Percentiles rank a stretch among this genome's conserved stretches.
Evolutionary conservation across 768 basidiomycete genomes (phyloP).

Genomic region (Kwoniella pini): DNA sequence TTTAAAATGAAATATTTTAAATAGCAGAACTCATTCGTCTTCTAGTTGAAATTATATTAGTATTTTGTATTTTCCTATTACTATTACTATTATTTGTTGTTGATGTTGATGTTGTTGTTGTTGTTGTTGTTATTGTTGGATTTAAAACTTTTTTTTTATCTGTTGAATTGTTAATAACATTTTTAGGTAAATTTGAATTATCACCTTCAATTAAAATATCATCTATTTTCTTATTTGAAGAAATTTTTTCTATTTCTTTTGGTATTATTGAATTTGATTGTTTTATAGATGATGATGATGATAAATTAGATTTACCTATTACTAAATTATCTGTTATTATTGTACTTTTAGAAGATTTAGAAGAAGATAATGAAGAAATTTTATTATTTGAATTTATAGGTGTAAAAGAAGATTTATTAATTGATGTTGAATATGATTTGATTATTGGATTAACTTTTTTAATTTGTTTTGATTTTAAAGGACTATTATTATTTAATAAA

Average conservation of each 20-base stretch:
- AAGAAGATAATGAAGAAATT: no score
- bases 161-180: no score
- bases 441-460: background rate
- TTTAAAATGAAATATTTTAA: background rate
- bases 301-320: no score
- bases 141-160: no score
- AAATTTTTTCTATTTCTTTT: no score
- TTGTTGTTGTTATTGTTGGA: background rate
- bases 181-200: background rate
- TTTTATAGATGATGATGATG: no score
- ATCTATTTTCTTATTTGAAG: background rate
- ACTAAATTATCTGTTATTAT: background rate
- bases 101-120: background rate
- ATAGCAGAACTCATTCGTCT: conserved; percentile 6
- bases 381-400: no score
- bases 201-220: conserved; percentile 7
- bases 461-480: background rate
- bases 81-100: no score
- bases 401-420: background rate
- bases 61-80: no score
- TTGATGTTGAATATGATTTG: background rate
- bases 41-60: background rate
- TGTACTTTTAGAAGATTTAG: no score
- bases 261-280: no score
- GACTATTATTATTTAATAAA: conserved; percentile 8